Conservation (phyloP, 2,329 filamentous ascomycete genomes). For the Fusarium sp. region DNA sequence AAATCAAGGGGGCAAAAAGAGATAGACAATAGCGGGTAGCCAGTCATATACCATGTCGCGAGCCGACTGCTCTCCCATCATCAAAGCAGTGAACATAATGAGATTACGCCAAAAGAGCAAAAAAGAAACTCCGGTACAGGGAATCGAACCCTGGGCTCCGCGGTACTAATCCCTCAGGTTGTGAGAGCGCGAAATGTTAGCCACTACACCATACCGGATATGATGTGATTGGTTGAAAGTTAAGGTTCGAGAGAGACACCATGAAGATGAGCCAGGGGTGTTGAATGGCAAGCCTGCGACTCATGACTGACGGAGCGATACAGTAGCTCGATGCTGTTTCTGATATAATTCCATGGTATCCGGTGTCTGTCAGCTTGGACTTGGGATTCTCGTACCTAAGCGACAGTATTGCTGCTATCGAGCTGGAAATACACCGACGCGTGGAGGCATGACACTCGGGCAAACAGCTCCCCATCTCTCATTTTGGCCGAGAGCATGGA, state of each 20-base stretch:
- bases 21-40: too few relatives aligned
- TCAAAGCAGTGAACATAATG: too few relatives aligned
- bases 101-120: too few relatives aligned
- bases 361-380: background rate
- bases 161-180: background rate
- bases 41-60: too few relatives aligned
- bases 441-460: background rate
- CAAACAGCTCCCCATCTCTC: background rate
- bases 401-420: background rate
- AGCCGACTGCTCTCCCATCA: background rate
- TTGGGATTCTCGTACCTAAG: background rate
- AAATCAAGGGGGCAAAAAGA: background rate
- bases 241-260: rapidly evolving
- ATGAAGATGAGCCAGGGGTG: background rate
- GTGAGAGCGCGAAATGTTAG: constrained; percentile 49
- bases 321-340: background rate
- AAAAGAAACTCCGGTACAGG: background rate
- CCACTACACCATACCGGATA: constrained; percentile 49
- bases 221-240: constrained; percentile 2
- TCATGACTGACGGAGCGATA: background rate
- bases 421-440: background rate
- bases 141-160: constrained; percentile 2
- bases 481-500: background rate
- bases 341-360: background rate
- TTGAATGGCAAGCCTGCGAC: background rate